Conservation (phyloP, 768 basidiomycete genomes). For the Clavaria fumosa region DNA sequence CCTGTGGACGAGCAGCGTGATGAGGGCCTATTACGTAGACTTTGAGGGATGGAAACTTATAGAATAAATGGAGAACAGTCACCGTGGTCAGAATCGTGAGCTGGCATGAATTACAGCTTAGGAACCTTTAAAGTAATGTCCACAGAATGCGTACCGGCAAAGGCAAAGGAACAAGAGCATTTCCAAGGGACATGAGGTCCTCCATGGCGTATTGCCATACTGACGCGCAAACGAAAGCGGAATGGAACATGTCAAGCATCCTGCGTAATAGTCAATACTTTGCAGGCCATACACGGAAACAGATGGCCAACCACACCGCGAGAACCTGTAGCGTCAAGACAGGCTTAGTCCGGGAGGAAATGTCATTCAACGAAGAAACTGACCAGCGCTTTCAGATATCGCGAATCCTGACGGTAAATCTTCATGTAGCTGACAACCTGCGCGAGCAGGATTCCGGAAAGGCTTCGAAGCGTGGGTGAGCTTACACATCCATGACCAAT, state of each 20-base stretch:
- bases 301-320: slow-evolving; percentile 6
- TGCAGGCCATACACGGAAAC: neutral
- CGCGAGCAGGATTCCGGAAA: slow-evolving; percentile 13
- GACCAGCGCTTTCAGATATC: slow-evolving; percentile 10
- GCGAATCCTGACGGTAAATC: slow-evolving; percentile 10
- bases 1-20: slow-evolving; percentile 30
- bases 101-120: slow-evolving; percentile 7
- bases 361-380: neutral
- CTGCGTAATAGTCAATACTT: neutral
- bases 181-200: slow-evolving; percentile 9
- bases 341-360: neutral
- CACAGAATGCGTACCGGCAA: slow-evolving; percentile 6
- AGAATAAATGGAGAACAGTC: slow-evolving; percentile 1
- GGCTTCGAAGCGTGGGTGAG: too few relatives aligned
- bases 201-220: slow-evolving; percentile 21
- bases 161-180: slow-evolving; percentile 1
- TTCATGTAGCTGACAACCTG: slow-evolving; percentile 15
- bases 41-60: neutral
- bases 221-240: slow-evolving; percentile 18
- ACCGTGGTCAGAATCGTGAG: slow-evolving; percentile 17
- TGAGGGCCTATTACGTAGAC: slow-evolving; percentile 18
- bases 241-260: slow-evolving; percentile 20
- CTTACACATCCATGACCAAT: too few relatives aligned
- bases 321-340: slow-evolving; percentile 2
- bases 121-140: neutral